Conservation (phyloP, 2,329 filamentous ascomycete genomes). For the Sordariomycetes sp. region DNA sequence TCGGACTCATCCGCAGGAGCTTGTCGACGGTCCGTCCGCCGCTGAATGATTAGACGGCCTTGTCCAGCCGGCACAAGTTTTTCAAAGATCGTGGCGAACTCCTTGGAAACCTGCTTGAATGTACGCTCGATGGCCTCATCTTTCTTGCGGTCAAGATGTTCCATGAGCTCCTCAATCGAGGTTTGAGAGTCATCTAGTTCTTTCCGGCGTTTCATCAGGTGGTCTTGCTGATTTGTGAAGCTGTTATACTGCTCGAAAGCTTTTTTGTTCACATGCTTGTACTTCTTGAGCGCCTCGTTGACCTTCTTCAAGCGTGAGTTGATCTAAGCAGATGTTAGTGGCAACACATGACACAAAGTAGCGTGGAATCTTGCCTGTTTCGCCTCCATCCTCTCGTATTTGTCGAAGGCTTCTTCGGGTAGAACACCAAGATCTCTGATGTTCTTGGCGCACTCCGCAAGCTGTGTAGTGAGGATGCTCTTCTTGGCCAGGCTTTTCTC, state of each 20-base stretch:
- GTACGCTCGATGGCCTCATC: conserved; percentile 97
- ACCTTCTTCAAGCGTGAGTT: conserved; percentile 74
- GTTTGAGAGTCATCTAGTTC: conserved; percentile 81
- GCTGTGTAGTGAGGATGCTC: conserved; percentile 66
- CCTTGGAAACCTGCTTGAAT: conserved; percentile 93
- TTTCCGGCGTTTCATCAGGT: conserved; percentile 71
- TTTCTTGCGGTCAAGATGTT: conserved; percentile 87
- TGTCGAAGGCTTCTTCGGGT: conserved; percentile 87
- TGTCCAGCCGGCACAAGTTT: conserved; percentile 90
- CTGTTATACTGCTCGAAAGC: conserved; percentile 98
- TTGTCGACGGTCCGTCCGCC: conserved; percentile 66
- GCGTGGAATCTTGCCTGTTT: conserved; percentile 49
- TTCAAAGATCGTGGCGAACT: conserved; percentile 89
- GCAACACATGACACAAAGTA: not conserved
- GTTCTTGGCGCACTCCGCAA: conserved; percentile 73
- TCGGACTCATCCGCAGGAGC: conserved; percentile 49
- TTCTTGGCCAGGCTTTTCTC: conserved; percentile 90
- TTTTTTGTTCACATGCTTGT: conserved; percentile 98
- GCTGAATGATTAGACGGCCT: conserved; percentile 85
- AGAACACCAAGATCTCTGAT: conserved; percentile 90
- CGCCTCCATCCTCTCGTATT: conserved; percentile 75
- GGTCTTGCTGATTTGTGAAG: conserved; percentile 87
- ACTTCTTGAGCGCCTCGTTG: conserved; percentile 90
- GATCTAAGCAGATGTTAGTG: conserved; percentile 27
- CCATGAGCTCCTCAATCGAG: conserved; percentile 87